Evolutionary conservation across 768 basidiomycete species (phyloP), one percentile per base, ranked within the genome.

Genomic region (Pilatotrama ljubarskyi): DNA sequence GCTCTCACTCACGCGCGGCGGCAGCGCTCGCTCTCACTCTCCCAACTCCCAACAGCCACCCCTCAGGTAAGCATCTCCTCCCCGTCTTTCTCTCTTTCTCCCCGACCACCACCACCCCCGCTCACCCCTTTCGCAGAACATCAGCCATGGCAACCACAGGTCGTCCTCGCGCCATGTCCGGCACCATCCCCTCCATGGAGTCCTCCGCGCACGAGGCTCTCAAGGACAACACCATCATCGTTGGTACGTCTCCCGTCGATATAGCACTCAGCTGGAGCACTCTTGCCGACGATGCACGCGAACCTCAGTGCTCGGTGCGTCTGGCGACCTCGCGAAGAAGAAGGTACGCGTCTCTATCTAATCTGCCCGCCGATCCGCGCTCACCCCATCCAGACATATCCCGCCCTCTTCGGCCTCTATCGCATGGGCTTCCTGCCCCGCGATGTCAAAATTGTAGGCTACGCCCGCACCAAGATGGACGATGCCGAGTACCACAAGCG

Each of bases 301-400:
- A 13, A 25, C 10, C 11, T 20, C 70, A 94, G 95, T 98, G 54
- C 85, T 95, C 61, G 96, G 96, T 57, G 96, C 96, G 3, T 95
- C 93, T 56, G 96, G 96, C 40, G 96, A 99, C 80, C 82, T 99
- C 46, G 96, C 96, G 64, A 96, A 97, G 88, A 99, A 99, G 80
- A 99, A 99, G 85, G 95, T 86, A 46, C 63, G 55, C 44, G 55
- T 50, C 49, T 46, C 42, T 38, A 56, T 52, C 53, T 18, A 43
- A 46, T 64, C 49, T 58, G 52, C 51, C 55, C 59, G 51, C 44
- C 51, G 51, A 49, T 50, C 38, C 56, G 32, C 52, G 40, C 64
- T 62, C 43, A 59, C 48, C 44, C 7, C 40, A 3, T 51, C 36
- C 55, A 97, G 95, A 98, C 96, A 4, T 90, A 94, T 75, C 96